Percentiles rank a stretch among this genome's conserved stretches.
Conservation (phyloP, 169 alveolate genomes). For the Eimeria mitis region DNA sequence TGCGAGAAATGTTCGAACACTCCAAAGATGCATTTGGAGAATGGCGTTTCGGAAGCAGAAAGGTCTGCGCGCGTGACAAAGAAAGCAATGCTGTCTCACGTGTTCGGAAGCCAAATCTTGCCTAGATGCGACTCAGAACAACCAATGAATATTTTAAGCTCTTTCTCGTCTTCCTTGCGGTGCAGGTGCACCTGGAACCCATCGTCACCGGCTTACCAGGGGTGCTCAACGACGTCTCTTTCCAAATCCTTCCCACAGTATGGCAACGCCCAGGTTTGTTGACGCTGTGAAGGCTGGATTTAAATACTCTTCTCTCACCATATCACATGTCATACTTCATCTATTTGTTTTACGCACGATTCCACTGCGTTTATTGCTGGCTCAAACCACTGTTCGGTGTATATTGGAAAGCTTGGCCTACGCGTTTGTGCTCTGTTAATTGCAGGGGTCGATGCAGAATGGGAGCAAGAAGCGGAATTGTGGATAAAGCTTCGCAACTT, state of each 20-base stretch:
- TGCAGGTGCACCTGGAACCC: slow-evolving; percentile 49
- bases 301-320: background rate
- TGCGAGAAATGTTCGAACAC: slow-evolving; percentile 45
- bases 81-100: background rate
- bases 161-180: background rate
- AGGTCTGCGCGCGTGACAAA: background rate
- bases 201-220: slow-evolving; percentile 3
- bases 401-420: background rate
- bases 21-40: slow-evolving; percentile 37
- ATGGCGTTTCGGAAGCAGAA: slow-evolving; percentile 58
- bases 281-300: background rate
- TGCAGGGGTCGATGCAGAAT: slow-evolving; percentile 54
- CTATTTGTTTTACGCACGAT: background rate
- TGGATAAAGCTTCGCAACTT: slow-evolving; percentile 33
- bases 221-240: slow-evolving; percentile 4
- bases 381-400: background rate
- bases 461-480: slow-evolving; percentile 54
- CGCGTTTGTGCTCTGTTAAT: background rate
- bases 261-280: slow-evolving; percentile 70
- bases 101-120: background rate
- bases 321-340: background rate
- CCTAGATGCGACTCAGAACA: background rate
- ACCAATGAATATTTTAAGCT: background rate
- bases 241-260: background rate
- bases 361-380: background rate